phyloP scores from a whole-genome alignment of 192 early-diverging fungal species.

The Coemansia sp. region DNA sequence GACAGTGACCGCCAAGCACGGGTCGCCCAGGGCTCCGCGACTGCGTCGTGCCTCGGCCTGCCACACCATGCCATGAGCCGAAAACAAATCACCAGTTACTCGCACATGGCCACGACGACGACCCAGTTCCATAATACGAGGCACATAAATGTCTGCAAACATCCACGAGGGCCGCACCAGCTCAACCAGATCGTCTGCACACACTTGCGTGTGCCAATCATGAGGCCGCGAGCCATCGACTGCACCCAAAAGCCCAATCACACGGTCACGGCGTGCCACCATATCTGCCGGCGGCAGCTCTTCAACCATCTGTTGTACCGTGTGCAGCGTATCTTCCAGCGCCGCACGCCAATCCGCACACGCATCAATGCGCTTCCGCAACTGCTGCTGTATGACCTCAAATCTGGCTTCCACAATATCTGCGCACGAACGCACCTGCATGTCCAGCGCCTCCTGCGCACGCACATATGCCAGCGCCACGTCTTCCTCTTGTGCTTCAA shows the following conservation, averaged over 20 bases:
- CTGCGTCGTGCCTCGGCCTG: constrained; percentile 28
- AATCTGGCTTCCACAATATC: neutral
- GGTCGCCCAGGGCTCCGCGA: constrained; percentile 31
- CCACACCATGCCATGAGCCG: constrained; percentile 44
- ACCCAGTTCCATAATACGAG: constrained; percentile 33
- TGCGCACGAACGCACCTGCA: neutral
- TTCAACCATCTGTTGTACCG: constrained; percentile 43
- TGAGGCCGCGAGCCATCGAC: constrained; percentile 19
- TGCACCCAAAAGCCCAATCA: constrained; percentile 18
- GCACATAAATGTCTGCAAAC: constrained; percentile 16
- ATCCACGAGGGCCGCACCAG: constrained; percentile 12
- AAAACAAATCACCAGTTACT: constrained; percentile 18
- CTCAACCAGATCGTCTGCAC: neutral
- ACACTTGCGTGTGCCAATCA: constrained; percentile 6
- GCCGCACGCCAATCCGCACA: constrained; percentile 33
- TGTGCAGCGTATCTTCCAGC: constrained; percentile 29
- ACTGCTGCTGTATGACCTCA: neutral
- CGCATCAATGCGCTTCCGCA: constrained; percentile 1
- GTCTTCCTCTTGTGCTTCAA: constrained; percentile 12
- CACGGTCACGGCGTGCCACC: constrained; percentile 23
- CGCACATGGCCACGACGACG: constrained; percentile 47
- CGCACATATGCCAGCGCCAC: constrained; percentile 8
- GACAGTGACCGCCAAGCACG: constrained; percentile 24
- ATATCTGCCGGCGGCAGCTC: constrained; percentile 37
- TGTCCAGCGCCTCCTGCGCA: constrained; percentile 13